phyloP scores from a whole-genome alignment of 805 yeast genomes.

The Priceomyces castillae region DNA sequence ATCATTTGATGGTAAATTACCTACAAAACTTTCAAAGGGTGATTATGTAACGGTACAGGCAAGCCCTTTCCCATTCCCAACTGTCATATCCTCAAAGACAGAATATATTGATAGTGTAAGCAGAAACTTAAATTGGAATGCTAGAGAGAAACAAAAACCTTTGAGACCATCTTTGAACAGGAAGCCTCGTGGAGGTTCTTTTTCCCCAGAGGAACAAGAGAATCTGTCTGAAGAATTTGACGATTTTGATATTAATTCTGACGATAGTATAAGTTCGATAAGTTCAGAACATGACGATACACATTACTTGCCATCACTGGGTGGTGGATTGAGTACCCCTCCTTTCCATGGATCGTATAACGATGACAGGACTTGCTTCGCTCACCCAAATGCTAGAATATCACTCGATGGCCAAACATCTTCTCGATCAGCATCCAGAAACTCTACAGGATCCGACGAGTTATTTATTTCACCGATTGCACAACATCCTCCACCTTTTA shows the following conservation, averaged over 20 bases:
- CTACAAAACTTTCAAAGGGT: conserved; percentile 79
- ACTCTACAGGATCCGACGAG: background rate
- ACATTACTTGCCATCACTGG: conserved; percentile 29
- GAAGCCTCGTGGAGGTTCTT: background rate
- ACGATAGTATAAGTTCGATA: conserved; percentile 13
- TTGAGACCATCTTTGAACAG: conserved; percentile 35
- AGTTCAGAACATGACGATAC: conserved; percentile 11
- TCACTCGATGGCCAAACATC: conserved; percentile 12
- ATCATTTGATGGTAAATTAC: conserved; percentile 87
- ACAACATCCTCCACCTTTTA: background rate
- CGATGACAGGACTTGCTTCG: conserved; percentile 40
- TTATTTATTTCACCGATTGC: background rate
- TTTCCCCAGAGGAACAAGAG: background rate
- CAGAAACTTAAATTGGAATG: conserved; percentile 90
- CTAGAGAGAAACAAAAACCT: conserved; percentile 82
- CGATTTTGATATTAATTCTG: conserved; percentile 37
- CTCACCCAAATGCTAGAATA: conserved; percentile 44
- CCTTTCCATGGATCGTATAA: conserved; percentile 18
- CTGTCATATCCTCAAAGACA: conserved; percentile 69
- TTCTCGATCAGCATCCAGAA: background rate
- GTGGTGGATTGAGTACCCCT: conserved; percentile 32
- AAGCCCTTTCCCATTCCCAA: conserved; percentile 90
- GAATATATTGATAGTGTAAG: conserved; percentile 84
- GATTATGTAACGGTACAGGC: conserved; percentile 85
- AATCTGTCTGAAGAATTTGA: conserved; percentile 2